Evolutionary conservation across 1,284 basidiomycete genomes (phyloP), one percentile per base, ranked within the genome.

Genomic region (Neolentinus lepideus): DNA sequence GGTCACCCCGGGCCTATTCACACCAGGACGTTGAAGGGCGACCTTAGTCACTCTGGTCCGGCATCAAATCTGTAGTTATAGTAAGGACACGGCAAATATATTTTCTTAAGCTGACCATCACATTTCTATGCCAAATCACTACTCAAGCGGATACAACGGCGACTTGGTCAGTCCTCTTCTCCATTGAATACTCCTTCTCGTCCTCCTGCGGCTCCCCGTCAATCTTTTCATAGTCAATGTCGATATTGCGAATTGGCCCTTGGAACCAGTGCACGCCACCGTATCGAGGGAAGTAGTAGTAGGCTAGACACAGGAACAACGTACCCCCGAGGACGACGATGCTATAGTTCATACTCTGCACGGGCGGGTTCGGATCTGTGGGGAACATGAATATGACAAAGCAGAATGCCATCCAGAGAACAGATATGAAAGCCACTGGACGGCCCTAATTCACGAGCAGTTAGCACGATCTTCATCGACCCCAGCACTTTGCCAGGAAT

Each of bases 221-320:
- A 12, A 4, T 31, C 43, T 46, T 25, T 16, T 46, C 24, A 25
- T 21, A 25, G 47, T 24, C 14, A n/a, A 29, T 21, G 6, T 61
- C 67, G 43, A 80, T 60, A 38, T 73, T 80, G 1, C 67, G 56
- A 2, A 83, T 66, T 0, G 85, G 84, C 1, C 84, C 84, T 4
- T 68, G 77, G 64, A 88, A 88, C 86, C 85, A 88, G 61, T 84
- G 70, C 25, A 78, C 73, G 1, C 85, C 85, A 2, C 86, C 85
- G 52, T 86, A 86, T 33, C 75, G 71, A 1, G 87, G 87, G 60
- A 81, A 74, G 65, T 83, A 86, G 63, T 82, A 89, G 74, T 81
- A 87, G 1, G 75, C 48, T 22, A 86, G 59, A 3, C 82, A 81
- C 21, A 84, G 69, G 1, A 72, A 45, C 52, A 88, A 66, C 9